A percentile compares a stretch with the other conserved stretches of the same genome.
Conservation (phyloP, 176 grass and related monocot genomes). For the Aegilops tauschii region DNA sequence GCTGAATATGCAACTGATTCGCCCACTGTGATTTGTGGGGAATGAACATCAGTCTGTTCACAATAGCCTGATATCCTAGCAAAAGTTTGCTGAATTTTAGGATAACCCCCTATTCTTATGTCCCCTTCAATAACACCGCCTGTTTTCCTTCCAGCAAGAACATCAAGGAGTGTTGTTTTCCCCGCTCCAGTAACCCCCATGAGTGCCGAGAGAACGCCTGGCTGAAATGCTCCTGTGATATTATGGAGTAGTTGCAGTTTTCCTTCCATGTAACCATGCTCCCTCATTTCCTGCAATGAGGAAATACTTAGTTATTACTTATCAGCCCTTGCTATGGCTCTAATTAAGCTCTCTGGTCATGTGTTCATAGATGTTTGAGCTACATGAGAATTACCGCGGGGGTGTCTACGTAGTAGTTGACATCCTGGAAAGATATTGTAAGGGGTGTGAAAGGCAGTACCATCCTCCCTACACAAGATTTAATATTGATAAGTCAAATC, state of each 20-base stretch:
- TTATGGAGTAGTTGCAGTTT: slow-evolving; percentile 65
- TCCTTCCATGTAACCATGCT: slow-evolving; percentile 51
- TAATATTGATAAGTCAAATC: neutral
- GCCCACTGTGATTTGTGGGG: slow-evolving; percentile 64
- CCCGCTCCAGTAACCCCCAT: slow-evolving; percentile 82
- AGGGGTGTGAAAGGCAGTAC: slow-evolving; percentile 79
- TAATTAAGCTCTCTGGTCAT: neutral
- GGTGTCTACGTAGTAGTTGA: slow-evolving; percentile 79
- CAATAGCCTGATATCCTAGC: slow-evolving; percentile 82
- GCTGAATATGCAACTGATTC: slow-evolving; percentile 79
- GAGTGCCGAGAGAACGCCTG: slow-evolving; percentile 62
- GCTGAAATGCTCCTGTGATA: slow-evolving; percentile 60
- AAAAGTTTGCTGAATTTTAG: slow-evolving; percentile 69
- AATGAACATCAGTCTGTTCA: slow-evolving; percentile 74
- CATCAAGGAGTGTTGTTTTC: slow-evolving; percentile 82
- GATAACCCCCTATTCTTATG: slow-evolving; percentile 68
- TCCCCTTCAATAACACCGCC: slow-evolving; percentile 62
- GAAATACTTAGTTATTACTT: neutral
- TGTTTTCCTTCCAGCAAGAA: slow-evolving; percentile 77
- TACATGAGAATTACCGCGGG: slow-evolving; percentile 46
- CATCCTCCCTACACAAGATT: slow-evolving; percentile 46
- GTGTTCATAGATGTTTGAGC: neutral
- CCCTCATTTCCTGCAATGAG: slow-evolving; percentile 59
- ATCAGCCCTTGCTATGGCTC: neutral
- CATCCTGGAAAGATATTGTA: slow-evolving; percentile 65